These are phyloP conservation scores for Pseudocercospora ulei DNA, from an alignment of 2,329 filamentous ascomycete species.

Conservation along the genomic window DNA sequence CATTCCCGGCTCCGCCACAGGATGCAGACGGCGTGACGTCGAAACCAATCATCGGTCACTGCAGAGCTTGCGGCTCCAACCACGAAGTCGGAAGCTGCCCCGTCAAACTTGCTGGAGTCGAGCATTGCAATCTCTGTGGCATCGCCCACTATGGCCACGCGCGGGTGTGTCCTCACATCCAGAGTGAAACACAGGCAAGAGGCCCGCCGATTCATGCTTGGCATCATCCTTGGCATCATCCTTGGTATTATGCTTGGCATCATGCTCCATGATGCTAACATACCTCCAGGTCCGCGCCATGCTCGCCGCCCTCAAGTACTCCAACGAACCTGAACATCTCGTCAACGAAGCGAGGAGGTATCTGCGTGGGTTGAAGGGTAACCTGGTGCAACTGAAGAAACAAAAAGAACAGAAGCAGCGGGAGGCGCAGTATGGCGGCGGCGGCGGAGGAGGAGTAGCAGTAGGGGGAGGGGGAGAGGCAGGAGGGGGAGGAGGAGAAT, in stretches of 20 bases:
- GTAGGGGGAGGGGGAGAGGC: no score
- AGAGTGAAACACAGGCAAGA: constrained; percentile 45
- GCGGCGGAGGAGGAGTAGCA: constrained; percentile 19
- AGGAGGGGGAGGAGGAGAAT: no score
- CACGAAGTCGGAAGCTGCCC: constrained; percentile 53
- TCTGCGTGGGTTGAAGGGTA: constrained; percentile 48
- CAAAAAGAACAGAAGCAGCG: constrained; percentile 31
- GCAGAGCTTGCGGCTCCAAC: constrained; percentile 46
- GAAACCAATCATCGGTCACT: constrained; percentile 34
- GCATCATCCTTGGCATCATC: no score
- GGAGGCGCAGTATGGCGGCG: constrained; percentile 2
- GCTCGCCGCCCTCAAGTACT: constrained; percentile 52
- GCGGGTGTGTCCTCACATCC: constrained; percentile 53
- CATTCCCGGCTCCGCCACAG: not conserved
- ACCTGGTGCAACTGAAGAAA: constrained; percentile 47
- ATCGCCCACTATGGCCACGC: constrained; percentile 50
- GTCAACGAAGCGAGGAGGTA: constrained; percentile 50
- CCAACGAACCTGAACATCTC: constrained; percentile 47
- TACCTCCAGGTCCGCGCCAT: constrained; percentile 50
- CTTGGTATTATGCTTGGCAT: not conserved
- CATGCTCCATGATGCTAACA: constrained; percentile 8
- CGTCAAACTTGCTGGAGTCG: constrained; percentile 50
- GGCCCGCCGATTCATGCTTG: no score
- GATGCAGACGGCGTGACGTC: not conserved
- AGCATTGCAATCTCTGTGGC: constrained; percentile 56